Conservation (phyloP, 23 red algal species). For the Gracilaria vermiculophylla region DNA sequence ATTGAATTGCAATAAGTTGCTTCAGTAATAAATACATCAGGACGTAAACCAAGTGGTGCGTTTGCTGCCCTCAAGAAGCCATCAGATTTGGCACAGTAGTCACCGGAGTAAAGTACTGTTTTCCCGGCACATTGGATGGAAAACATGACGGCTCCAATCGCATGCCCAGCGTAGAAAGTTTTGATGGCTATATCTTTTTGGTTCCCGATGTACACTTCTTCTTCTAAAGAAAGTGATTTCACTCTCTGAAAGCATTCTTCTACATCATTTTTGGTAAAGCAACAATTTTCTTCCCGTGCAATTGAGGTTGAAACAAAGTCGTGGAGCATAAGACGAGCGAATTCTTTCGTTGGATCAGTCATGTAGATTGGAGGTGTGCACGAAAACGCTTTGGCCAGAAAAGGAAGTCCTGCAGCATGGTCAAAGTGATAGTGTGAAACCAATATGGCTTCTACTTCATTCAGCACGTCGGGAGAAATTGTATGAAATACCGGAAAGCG, state of each 20-base stretch:
- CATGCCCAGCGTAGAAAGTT: conserved; percentile 69
- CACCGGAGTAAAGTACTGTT: conserved; percentile 80
- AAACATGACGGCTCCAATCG: conserved; percentile 74
- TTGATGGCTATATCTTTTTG: conserved; percentile 18
- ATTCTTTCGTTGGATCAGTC: conserved; percentile 74
- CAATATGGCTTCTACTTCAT: conserved; percentile 51
- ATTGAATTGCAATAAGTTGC: conserved; percentile 64
- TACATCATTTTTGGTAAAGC: conserved; percentile 21
- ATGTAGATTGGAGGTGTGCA: conserved; percentile 69
- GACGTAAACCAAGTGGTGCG: conserved; percentile 19
- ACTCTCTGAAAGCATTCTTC: conserved; percentile 2
- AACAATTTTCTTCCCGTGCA: not conserved
- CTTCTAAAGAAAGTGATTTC: conserved; percentile 1
- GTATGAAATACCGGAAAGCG: conserved; percentile 65
- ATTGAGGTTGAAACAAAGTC: conserved; percentile 60
- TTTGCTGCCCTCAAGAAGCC: conserved; percentile 13
- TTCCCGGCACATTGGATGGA: conserved; percentile 11
- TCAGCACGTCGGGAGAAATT: not conserved
- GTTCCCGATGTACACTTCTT: not conserved
- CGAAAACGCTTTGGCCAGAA: conserved; percentile 38
- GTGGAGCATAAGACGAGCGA: conserved; percentile 39
- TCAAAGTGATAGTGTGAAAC: conserved; percentile 85
- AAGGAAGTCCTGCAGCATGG: conserved; percentile 77
- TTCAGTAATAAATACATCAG: conserved; percentile 82
- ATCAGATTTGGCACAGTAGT: conserved; percentile 53